phyloP scores from a whole-genome alignment of 2,329 filamentous ascomycete species.

The Monilinia laxa region DNA sequence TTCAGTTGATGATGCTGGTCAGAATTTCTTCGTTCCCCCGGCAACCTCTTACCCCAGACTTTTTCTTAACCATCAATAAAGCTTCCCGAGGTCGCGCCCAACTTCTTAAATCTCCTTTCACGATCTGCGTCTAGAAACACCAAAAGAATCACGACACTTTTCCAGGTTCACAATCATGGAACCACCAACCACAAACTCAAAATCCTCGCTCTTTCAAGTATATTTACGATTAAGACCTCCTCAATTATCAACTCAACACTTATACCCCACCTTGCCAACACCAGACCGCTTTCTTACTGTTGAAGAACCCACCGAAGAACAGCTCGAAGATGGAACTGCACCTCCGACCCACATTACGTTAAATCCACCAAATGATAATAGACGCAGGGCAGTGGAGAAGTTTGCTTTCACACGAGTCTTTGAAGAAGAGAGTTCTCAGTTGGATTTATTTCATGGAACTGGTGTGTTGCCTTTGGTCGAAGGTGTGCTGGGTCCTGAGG shows the following conservation, averaged over 20 bases:
- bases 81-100: neutral
- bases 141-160: neutral
- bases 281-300: constrained; percentile 75
- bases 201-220: constrained; percentile 77
- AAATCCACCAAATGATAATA: constrained; percentile 76
- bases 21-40: constrained; percentile 5
- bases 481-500: constrained; percentile 71
- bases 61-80: constrained; percentile 18
- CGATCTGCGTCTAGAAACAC: constrained; percentile 12
- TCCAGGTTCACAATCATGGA: constrained; percentile 39
- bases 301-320: constrained; percentile 53
- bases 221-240: constrained; percentile 82
- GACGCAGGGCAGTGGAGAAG: constrained; percentile 84
- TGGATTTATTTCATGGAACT: constrained; percentile 82
- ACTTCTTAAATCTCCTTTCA: constrained; percentile 12
- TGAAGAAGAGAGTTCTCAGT: constrained; percentile 78
- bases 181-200: constrained; percentile 44
- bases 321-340: constrained; percentile 44
- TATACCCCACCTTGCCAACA: constrained; percentile 43
- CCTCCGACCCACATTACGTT: constrained; percentile 71
- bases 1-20: no score
- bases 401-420: constrained; percentile 95
- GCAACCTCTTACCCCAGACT: constrained; percentile 21
- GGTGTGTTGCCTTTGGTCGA: constrained; percentile 74
- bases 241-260: constrained; percentile 41